Evolutionary conservation across 208 protist genomes (phyloP), one percentile per base, ranked within the genome.

Genomic region (Trypanosomatidae sp.): DNA sequence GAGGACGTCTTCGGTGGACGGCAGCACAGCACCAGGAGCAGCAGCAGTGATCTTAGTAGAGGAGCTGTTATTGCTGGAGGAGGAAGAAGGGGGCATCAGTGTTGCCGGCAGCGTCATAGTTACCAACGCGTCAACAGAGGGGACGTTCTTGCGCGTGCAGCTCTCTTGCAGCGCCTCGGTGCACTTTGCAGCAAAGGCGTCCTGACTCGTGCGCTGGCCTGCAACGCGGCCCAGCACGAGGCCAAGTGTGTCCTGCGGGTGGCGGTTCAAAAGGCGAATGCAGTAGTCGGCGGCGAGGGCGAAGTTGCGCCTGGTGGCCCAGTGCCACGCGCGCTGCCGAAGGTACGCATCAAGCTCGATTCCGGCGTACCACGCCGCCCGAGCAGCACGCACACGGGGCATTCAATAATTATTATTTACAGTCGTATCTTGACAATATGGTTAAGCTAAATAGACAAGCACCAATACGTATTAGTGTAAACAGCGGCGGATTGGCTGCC

Each of bases 211-310:
- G 73, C 73, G 79, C 39, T 66, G 60, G 0, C 80, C 92, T 0
- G 74, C 66, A 15, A 90, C 46, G 59, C 88, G 86, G n/a, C 92
- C 92, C 10, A 95, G 73, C 10, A 91, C 70, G 15, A 96, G 81
- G 0, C 68, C 80, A 9, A 87, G 41, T 28, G 87, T 80, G 69
- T 94, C 90, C 1, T 79, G 76, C 1, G 86, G 81, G 59, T 85
- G 82, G 0, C 82, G 80, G 60, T 95, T 96, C 6, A 96, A 64
- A 0, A 93, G 62, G 7, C 89, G 92, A 69, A 96, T 93, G 39
- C 82, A 77, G 76, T 95, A 96, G 74, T 96, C 92, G 1, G 90
- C 82, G 0, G 92, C 80, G n/a, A 96, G 79, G 10, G 90, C 90
- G 66, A 86, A 93, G 78, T 95, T 93, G 1, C 72, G 69, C 28